These are phyloP conservation scores for Conidiobolus coronatus DNA, from an alignment of 371 early-diverging fungal genomes.

Conservation along the genomic window DNA sequence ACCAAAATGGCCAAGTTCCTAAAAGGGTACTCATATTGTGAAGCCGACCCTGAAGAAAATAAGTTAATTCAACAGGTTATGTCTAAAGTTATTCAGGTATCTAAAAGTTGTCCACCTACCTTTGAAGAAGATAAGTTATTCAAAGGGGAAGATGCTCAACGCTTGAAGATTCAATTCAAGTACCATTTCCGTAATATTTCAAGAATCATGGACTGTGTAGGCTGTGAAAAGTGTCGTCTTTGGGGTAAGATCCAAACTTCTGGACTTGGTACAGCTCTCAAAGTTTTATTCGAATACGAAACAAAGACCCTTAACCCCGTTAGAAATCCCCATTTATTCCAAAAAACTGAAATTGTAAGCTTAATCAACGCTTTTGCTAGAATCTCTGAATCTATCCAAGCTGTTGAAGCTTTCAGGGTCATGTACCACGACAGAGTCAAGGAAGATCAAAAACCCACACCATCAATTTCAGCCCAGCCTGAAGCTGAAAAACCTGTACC, in stretches of 20 bases:
- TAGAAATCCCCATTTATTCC: conserved; percentile 23
- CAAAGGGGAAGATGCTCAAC: conserved; percentile 16
- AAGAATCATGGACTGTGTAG: conserved; percentile 93
- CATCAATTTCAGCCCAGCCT: no score
- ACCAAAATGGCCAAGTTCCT: conserved; percentile 62
- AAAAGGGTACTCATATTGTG: conserved; percentile 35
- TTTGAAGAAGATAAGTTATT: conserved; percentile 81
- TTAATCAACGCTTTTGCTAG: conserved; percentile 79
- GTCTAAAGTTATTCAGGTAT: conserved; percentile 23
- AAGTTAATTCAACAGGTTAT: conserved; percentile 14
- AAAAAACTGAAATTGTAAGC: conserved; percentile 75
- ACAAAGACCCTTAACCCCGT: conserved; percentile 30
- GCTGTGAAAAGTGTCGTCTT: conserved; percentile 92
- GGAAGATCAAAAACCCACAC: no score
- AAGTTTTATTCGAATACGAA: conserved; percentile 74
- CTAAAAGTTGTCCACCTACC: conserved; percentile 37
- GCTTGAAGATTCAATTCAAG: conserved; percentile 62
- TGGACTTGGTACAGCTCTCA: conserved; percentile 72
- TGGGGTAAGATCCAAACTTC: conserved; percentile 89
- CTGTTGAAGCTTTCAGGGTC: conserved; percentile 39
- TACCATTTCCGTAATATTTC: conserved; percentile 87
- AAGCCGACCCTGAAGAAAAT: conserved; percentile 25
- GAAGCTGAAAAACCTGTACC: no score
- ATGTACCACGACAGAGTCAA: conserved; percentile 20
- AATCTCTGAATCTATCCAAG: conserved; percentile 50